phyloP scores from a whole-genome alignment of 176 grass and related monocot species.

The Oryza meridionalis region DNA sequence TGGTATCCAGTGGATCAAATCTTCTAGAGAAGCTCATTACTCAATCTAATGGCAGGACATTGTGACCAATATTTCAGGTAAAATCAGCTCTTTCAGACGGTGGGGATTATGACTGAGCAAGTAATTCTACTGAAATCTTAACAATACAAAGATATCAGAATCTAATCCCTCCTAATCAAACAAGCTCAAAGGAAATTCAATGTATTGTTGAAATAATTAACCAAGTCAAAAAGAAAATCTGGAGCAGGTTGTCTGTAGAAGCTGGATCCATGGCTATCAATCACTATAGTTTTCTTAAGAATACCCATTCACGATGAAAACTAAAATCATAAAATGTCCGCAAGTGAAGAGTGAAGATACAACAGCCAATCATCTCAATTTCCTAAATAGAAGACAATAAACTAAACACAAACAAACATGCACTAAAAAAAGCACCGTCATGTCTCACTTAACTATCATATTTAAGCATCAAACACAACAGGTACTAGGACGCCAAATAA shows the following conservation, averaged over 20 bases:
- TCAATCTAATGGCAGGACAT: constrained; percentile 14
- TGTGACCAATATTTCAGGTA: neutral
- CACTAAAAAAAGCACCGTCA: constrained; percentile 7
- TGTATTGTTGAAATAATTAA: constrained; percentile 8
- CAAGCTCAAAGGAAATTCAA: neutral
- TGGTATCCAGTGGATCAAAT: constrained; percentile 16
- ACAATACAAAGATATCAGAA: neutral
- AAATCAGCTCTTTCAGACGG: neutral
- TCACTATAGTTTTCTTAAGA: neutral
- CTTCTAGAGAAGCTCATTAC: neutral
- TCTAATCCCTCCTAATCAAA: neutral
- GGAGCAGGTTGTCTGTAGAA: neutral
- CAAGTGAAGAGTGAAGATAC: neutral
- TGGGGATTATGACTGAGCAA: no score
- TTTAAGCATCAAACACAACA: constrained; percentile 26
- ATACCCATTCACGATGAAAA: neutral
- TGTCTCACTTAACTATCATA: constrained; percentile 17
- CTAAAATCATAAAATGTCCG: neutral
- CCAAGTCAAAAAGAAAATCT: neutral
- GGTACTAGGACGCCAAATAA: neutral
- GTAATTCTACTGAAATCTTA: neutral
- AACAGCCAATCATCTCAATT: neutral
- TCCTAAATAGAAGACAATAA: neutral
- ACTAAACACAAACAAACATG: constrained; percentile 20
- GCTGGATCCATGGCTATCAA: neutral